Evolutionary conservation across 2,329 filamentous ascomycete genomes (phyloP), one percentile per base, ranked within the genome.

Genomic region (Sporothrix schenckii): DNA sequence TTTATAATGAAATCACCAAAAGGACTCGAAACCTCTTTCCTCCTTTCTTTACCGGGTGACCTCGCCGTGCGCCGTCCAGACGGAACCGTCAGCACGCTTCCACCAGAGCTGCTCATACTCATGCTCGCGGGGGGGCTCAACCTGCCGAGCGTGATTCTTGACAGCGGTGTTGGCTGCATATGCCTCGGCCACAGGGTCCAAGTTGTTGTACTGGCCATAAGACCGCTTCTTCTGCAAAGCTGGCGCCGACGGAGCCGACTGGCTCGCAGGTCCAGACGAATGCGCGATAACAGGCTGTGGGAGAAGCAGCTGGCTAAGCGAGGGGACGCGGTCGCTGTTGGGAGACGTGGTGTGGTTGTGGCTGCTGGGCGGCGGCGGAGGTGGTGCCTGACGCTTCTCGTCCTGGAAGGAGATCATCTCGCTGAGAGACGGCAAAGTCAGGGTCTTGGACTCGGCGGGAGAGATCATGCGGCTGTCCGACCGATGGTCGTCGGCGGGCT

Each of bases 131-230:
- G 63, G 30, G 19, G 24, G 3, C 52, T 73, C 69, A 0, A 69
- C 30, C 60, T 73, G 70, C 14, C 74, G 74, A 1, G 70, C 66
- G 54, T 74, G 74, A 69, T 75, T 74, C 73, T 75, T 75, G 3
- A 73, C 21, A 3, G 74, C 30, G 0, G 58, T 53, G 27, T 14
- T 53, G 19, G 61, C 30, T 4, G 63, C 68, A 44, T 73, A 72
- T 0, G 68, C 67, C 16, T 73, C 73, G 2, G 49, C 14, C 2
- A 19, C 49, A 24, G 58, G 4, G 21, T 73, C 71, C 41, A 72
- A 9, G 69, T 72, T 72, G 69, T 63, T 70, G 73, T 73, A 75
- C 68, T 73, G 66, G n/a, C 66, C 68, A 19, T 69, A 75, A 6
- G 71, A 71, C 24, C 74, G 73, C 69, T 74, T 75, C 69, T 74